Base-by-base conservation (phyloP, 1,284 basidiomycete genomes). In the Acaromyces ingoldii region DNA sequence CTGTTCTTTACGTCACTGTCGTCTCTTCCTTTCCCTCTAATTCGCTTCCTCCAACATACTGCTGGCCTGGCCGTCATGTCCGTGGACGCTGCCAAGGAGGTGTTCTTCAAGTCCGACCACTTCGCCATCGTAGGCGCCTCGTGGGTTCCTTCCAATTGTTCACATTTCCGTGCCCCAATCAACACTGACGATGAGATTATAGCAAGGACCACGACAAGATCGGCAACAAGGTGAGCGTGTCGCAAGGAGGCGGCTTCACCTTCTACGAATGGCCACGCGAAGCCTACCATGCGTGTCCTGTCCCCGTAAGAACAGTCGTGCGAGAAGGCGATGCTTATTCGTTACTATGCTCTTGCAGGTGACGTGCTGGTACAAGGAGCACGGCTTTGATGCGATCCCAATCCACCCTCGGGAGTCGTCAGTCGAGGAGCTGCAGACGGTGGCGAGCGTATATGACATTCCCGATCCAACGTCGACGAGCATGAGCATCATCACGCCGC, bases 401-500 rank as follows among this genome's bases (percentile, higher is more conserved):
- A 65, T 73, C 28, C 63, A 72, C 37, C 65, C 70, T 4, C 62
- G 61, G 30, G 59, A 64, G 41, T 17, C 51, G 19, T 52, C 53
- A 36, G 63, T 72, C 43, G 70, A 70, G 30, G 49, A 52, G 6
- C 37, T 53, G n/a, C 38, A 47, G 3, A 53, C 52, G 11, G 41
- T 51, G 2, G 54, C 61, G 2, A 43, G 39, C 2, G 53, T 62
- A 13, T 25, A 24, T 31, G 48, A 58, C 21, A 11, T 54, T 7
- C 25, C 28, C 28, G 34, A 49, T 22, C 19, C 52, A 15, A 52
- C 57, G 5, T 47, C 59, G 1, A 61, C 69, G 13, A 64, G 50
- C 46, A 15, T 73, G 19, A 70, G 67, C 17, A 52, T 73, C 33
- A 62, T 74, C 44, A 70, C 71, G 2, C 65, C 69, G 4, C 71